A percentile compares a stretch with the other conserved stretches of the same genome.
Evolutionary conservation across 192 early-diverging fungal genomes (phyloP).

Genomic region (Lunasporangiospora selenospora): DNA sequence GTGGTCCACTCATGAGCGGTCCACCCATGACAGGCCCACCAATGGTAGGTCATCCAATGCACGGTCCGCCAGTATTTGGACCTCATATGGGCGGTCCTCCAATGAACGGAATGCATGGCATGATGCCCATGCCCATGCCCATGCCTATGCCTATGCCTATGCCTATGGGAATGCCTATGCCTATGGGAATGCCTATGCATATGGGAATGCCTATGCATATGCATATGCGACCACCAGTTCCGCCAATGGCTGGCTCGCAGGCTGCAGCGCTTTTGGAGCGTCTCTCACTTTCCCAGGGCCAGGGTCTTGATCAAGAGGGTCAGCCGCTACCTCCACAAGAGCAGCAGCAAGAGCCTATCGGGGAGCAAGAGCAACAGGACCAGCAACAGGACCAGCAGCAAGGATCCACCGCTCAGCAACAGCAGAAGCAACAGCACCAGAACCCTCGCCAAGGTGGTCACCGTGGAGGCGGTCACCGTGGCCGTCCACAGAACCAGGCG

Average conservation of each 20-base stretch:
- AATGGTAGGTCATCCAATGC: no score
- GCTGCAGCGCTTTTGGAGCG: conserved; percentile 29
- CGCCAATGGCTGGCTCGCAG: conserved; percentile 32
- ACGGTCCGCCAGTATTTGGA: no score
- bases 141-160: no score
- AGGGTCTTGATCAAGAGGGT: no score
- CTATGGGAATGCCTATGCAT: no score
- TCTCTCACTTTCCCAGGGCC: conserved; percentile 10
- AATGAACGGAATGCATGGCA: background rate
- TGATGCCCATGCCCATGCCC: no score
- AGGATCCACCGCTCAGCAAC: conserved; percentile 14
- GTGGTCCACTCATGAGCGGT: no score
- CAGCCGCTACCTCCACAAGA: conserved; percentile 1
- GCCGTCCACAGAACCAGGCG: conserved; percentile 12
- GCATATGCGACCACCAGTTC: background rate
- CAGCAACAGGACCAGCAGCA: conserved; percentile 17
- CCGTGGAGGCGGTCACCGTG: conserved; percentile 20
- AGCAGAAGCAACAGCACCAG: conserved; percentile 20
- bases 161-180: no score
- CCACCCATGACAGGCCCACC: no score
- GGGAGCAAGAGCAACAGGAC: conserved; percentile 20
- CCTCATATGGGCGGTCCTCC: background rate
- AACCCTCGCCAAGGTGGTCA: background rate
- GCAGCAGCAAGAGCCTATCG: background rate
- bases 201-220: no score